Percentiles rank a stretch among this genome's conserved stretches.
Evolutionary conservation across 495 filamentous ascomycete species (phyloP).

Genomic region (Viridothelium virens): DNA sequence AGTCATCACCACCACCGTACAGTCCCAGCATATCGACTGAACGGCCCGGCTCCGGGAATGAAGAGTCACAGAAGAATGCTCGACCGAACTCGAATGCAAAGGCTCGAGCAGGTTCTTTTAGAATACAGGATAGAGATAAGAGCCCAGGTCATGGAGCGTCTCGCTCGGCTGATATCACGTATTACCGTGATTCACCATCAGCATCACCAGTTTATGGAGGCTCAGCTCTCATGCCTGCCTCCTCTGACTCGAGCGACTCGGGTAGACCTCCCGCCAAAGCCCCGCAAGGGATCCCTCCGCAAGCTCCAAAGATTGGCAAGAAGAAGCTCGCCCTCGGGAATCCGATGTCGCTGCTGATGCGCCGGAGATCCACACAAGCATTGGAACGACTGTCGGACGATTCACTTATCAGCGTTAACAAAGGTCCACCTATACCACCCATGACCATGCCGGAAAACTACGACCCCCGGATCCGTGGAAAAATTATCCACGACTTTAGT

Average conservation of each 20-base stretch:
- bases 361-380: slow-evolving; percentile 38
- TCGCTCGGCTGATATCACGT: not conserved
- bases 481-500: slow-evolving; percentile 83
- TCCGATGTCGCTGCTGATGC: slow-evolving; percentile 57
- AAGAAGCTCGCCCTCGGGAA: slow-evolving; percentile 61
- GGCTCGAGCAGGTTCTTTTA: not conserved
- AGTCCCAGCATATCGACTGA: not conserved
- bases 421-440: slow-evolving; percentile 39
- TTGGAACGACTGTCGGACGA: slow-evolving; percentile 29
- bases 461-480: slow-evolving; percentile 79
- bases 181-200: not conserved
- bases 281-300: not conserved
- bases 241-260: not conserved
- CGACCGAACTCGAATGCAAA: not conserved
- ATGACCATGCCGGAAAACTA: slow-evolving; percentile 58
- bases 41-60: not conserved
- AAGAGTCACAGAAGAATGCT: not conserved
- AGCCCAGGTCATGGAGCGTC: not conserved
- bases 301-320: slow-evolving; percentile 38
- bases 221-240: not conserved
- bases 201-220: not conserved
- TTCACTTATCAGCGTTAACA: slow-evolving; percentile 24
- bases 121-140: not conserved
- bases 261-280: not conserved
- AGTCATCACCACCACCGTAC: not conserved